These are phyloP conservation scores for Chiua virens DNA, from an alignment of 768 basidiomycete genomes.

Conservation along the genomic window DNA sequence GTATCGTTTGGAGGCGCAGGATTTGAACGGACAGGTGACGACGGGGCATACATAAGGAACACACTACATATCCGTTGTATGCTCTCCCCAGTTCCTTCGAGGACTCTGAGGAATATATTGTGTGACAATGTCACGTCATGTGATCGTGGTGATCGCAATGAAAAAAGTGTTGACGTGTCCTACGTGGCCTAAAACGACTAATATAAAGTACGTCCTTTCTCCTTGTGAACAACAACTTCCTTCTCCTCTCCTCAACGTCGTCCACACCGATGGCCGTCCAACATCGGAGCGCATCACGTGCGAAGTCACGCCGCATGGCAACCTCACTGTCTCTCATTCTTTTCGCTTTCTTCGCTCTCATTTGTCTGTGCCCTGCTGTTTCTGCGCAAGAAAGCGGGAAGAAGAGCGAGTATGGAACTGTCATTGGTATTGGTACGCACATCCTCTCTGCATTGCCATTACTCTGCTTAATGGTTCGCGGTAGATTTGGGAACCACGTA, in stretches of 20 bases:
- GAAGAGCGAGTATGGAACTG: slow-evolving; percentile 79
- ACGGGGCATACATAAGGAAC: too few species aligned
- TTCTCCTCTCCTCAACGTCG: slow-evolving; percentile 11
- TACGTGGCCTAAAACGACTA: slow-evolving; percentile 25
- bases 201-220: slow-evolving; percentile 22
- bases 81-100: too few species aligned
- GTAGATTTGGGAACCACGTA: slow-evolving; percentile 92
- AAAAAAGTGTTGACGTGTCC: slow-evolving; percentile 34
- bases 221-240: slow-evolving; percentile 4
- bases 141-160: slow-evolving; percentile 26
- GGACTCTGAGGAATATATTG: too few species aligned
- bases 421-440: slow-evolving; percentile 85
- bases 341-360: slow-evolving; percentile 66
- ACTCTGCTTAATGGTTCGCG: slow-evolving; percentile 9
- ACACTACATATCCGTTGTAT: too few species aligned
- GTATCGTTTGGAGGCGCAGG: too few species aligned
- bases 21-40: too few species aligned
- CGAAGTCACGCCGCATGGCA: slow-evolving; percentile 51
- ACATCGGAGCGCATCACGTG: slow-evolving; percentile 50
- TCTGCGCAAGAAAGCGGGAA: slow-evolving; percentile 58
- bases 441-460: accelerated
- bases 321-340: slow-evolving; percentile 62
- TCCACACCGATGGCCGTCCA: slow-evolving; percentile 27
- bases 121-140: slow-evolving; percentile 5
- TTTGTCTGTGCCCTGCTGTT: slow-evolving; percentile 67